Percentiles rank a stretch among this genome's conserved stretches.
Conservation (phyloP, 2,329 filamentous ascomycete genomes). For the Colletotrichum siamense region DNA sequence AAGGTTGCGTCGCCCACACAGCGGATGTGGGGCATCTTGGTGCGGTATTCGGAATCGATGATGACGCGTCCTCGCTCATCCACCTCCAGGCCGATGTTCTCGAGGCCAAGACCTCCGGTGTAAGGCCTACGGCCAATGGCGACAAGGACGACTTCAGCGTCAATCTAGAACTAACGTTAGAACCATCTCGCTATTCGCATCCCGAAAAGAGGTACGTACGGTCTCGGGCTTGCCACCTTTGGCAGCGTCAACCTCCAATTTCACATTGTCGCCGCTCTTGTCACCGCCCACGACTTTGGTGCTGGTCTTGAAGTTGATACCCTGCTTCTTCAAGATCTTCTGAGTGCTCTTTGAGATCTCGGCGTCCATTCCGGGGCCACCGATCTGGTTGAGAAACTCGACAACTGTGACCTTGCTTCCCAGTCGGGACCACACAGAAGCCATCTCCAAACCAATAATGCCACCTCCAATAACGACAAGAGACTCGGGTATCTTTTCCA, state of each 20-base stretch:
- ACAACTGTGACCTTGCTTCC: constrained; percentile 96
- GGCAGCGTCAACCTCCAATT: constrained; percentile 85
- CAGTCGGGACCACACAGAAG: constrained; percentile 93
- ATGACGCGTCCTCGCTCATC: constrained; percentile 95
- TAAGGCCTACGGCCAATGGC: constrained; percentile 97
- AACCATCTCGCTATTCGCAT: constrained; percentile 6
- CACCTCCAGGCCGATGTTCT: constrained; percentile 90
- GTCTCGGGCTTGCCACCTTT: constrained; percentile 96
- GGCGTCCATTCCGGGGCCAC: constrained; percentile 94
- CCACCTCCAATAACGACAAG: constrained; percentile 98
- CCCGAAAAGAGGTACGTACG: constrained; percentile 54
- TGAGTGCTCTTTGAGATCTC: constrained; percentile 92
- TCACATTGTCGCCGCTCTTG: constrained; percentile 76
- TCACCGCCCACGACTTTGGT: constrained; percentile 94
- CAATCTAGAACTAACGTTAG: constrained; percentile 61
- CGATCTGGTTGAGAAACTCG: constrained; percentile 95
- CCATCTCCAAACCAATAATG: constrained; percentile 99
- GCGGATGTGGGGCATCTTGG: constrained; percentile 95
- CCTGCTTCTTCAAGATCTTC: constrained; percentile 95
- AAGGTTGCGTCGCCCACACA: constrained; percentile 97
- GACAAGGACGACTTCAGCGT: constrained; percentile 94
- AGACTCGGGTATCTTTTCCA: constrained; percentile 91
- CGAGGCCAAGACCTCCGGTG: constrained; percentile 87
- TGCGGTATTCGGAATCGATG: constrained; percentile 98
- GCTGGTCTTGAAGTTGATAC: constrained; percentile 96